Conservation (phyloP, 2,329 filamentous ascomycete genomes). For the Thermoascus crustaceus region DNA sequence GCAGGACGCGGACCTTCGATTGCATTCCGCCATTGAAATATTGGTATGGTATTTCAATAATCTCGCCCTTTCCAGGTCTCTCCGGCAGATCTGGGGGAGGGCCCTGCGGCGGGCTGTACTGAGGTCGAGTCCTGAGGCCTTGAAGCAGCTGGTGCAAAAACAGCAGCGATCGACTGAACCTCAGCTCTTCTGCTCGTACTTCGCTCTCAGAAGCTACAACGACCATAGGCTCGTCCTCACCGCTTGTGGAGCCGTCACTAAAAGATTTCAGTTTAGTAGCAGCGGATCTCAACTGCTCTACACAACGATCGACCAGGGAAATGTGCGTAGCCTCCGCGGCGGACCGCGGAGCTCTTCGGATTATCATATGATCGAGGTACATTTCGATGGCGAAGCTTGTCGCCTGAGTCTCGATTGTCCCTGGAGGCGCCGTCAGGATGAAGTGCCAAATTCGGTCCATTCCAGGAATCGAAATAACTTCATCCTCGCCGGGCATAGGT, state of each 20-base stretch:
- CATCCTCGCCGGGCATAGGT: slow-evolving; percentile 33
- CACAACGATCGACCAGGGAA: slow-evolving; percentile 63
- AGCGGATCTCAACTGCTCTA: slow-evolving; percentile 59
- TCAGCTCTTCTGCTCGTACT: slow-evolving; percentile 48
- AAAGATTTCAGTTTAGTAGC: slow-evolving; percentile 50
- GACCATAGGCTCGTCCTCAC: slow-evolving; percentile 48
- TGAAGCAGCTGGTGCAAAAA: slow-evolving; percentile 61
- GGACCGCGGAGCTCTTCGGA: slow-evolving; percentile 34
- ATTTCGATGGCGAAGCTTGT: slow-evolving; percentile 64
- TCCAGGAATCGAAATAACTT: slow-evolving; percentile 39
- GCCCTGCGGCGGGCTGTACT: slow-evolving; percentile 55
- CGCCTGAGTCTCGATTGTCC: slow-evolving; percentile 58
- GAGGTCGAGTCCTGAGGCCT: slow-evolving; percentile 42
- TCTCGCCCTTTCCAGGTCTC: slow-evolving; percentile 51
- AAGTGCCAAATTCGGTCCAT: slow-evolving; percentile 76
- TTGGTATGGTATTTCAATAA: slow-evolving; percentile 64
- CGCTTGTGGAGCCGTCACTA: slow-evolving; percentile 35
- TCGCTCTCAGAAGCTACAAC: slow-evolving; percentile 44
- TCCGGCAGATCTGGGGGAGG: slow-evolving; percentile 51
- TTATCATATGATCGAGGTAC: slow-evolving; percentile 52
- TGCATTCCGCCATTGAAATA: slow-evolving; percentile 56
- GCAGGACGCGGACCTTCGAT: slow-evolving; percentile 53
- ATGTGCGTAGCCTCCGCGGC: slow-evolving; percentile 55
- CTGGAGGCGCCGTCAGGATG: slow-evolving; percentile 59
- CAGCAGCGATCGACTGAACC: slow-evolving; percentile 61